A percentile compares a stretch with the other conserved stretches of the same genome.
Evolutionary conservation across 495 filamentous ascomycete genomes (phyloP).

Genomic region (Aspergillus olivimuriae): DNA sequence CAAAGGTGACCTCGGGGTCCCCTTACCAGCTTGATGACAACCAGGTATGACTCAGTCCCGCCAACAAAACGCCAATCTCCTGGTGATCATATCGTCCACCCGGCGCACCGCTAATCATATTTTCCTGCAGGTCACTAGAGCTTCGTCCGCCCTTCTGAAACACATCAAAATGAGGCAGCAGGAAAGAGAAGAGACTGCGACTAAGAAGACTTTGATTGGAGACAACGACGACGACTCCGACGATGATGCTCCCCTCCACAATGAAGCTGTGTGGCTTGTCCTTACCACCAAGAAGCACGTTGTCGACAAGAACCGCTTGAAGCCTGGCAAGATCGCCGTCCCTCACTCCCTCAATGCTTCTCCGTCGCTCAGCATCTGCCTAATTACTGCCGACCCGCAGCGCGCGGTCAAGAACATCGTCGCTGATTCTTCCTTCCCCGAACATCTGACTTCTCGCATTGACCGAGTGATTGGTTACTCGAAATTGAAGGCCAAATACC

Average conservation of each 20-base stretch:
- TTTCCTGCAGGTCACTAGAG: constrained; percentile 58
- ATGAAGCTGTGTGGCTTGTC: constrained; percentile 72
- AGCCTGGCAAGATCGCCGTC: constrained; percentile 61
- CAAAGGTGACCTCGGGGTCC: constrained; percentile 44
- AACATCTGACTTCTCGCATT: constrained; percentile 63
- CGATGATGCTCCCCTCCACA: constrained; percentile 35
- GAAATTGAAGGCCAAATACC: constrained; percentile 82
- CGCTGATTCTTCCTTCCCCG: constrained; percentile 66
- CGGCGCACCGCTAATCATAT: constrained; percentile 3
- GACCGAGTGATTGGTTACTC: constrained; percentile 72
- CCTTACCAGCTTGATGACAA: constrained; percentile 61
- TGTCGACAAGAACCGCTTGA: constrained; percentile 65
- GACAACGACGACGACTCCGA: constrained; percentile 49
- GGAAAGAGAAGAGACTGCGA: constrained; percentile 46
- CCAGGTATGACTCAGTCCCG: constrained; percentile 48
- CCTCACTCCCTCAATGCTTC: constrained; percentile 66
- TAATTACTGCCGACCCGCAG: constrained; percentile 83
- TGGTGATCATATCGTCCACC: background rate
- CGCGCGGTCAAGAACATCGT: constrained; percentile 84
- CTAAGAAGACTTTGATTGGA: constrained; percentile 69
- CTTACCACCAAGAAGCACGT: constrained; percentile 89
- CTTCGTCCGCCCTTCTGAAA: constrained; percentile 70
- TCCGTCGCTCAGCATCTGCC: constrained; percentile 62
- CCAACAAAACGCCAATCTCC: background rate
- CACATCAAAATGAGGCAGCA: constrained; percentile 67